phyloP scores from a whole-genome alignment of 2,329 filamentous ascomycete species.

The Colletotrichum graminicola region DNA sequence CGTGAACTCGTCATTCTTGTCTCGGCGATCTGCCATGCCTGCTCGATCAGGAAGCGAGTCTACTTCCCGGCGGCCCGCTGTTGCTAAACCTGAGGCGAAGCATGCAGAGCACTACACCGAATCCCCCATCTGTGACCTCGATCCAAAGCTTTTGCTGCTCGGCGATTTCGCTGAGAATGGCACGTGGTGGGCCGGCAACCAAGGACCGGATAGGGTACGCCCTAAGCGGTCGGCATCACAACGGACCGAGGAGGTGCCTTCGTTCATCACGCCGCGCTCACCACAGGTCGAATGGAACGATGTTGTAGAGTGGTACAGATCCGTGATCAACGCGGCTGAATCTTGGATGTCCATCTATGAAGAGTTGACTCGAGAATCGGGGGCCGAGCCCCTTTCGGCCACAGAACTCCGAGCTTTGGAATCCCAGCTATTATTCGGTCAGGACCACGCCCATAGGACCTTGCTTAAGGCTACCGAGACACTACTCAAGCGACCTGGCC shows the following conservation, averaged over 20 bases:
- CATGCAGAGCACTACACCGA: constrained; percentile 54
- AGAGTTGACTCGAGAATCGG: constrained; percentile 56
- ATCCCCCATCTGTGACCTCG: constrained; percentile 70
- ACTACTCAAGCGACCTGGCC: constrained; percentile 82
- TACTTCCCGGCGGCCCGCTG: constrained; percentile 49
- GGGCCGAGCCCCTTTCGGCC: constrained; percentile 49
- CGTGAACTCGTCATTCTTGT: constrained; percentile 82
- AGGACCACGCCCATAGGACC: constrained; percentile 75
- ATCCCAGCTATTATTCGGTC: constrained; percentile 64
- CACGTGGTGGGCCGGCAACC: constrained; percentile 81
- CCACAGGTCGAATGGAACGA: constrained; percentile 82
- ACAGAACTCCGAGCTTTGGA: constrained; percentile 60
- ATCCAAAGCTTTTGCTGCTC: constrained; percentile 79
- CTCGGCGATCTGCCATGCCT: constrained; percentile 46
- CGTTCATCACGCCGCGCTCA: constrained; percentile 68
- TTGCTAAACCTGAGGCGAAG: constrained; percentile 51
- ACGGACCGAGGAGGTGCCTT: constrained; percentile 50
- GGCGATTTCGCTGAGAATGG: constrained; percentile 86
- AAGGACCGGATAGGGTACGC: constrained; percentile 46
- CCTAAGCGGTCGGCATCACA: constrained; percentile 51
- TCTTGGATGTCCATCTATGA: constrained; percentile 74
- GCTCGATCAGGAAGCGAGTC: constrained; percentile 45
- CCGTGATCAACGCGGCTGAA: constrained; percentile 75
- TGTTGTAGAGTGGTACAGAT: constrained; percentile 79
- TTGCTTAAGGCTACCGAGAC: constrained; percentile 84